These are phyloP conservation scores for Phaeosphaeria sp. DNA, from an alignment of 2,329 filamentous ascomycete genomes.

Conservation along the genomic window DNA sequence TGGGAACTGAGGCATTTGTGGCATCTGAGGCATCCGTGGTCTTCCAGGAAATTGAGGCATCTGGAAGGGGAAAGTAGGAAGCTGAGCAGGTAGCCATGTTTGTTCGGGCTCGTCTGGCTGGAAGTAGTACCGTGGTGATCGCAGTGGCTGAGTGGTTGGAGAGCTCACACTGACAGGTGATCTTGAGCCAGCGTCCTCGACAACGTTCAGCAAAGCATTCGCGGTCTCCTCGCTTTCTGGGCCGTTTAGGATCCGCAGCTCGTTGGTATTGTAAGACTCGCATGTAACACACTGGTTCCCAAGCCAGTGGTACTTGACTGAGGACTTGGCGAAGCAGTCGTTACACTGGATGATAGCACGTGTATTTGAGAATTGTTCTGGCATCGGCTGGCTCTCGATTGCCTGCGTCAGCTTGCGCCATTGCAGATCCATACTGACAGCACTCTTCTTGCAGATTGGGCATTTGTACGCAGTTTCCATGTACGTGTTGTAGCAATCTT, in stretches of 20 bases:
- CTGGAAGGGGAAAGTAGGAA: slow-evolving; percentile 45
- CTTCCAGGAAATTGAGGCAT: slow-evolving; percentile 44
- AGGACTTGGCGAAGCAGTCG: slow-evolving; percentile 88
- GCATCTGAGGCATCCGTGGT: slow-evolving; percentile 41
- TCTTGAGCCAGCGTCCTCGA: slow-evolving; percentile 30
- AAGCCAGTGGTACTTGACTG: slow-evolving; percentile 91
- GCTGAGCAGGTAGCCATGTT: slow-evolving; percentile 46
- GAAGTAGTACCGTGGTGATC: slow-evolving; percentile 46
- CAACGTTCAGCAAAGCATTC: slow-evolving; percentile 40
- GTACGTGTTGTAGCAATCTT: slow-evolving; percentile 84
- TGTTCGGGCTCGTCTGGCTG: slow-evolving; percentile 46
- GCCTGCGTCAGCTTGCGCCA: slow-evolving; percentile 90
- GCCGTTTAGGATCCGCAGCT: slow-evolving; percentile 53
- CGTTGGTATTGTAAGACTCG: slow-evolving; percentile 60
- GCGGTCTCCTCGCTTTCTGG: slow-evolving; percentile 45
- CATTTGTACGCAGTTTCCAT: slow-evolving; percentile 93
- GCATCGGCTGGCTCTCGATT: slow-evolving; percentile 92
- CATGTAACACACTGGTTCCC: slow-evolving; percentile 81
- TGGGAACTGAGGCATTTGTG: slow-evolving; percentile 39
- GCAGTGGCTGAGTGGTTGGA: slow-evolving; percentile 38
- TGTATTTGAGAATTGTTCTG: slow-evolving; percentile 77
- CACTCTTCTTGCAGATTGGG: slow-evolving; percentile 93
- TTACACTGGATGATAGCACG: slow-evolving; percentile 89
- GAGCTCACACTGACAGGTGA: slow-evolving; percentile 42
- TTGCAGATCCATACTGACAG: slow-evolving; percentile 96